Evolutionary conservation across 306 rosid species (phyloP), one percentile per base, ranked within the genome.

Genomic region (Spatholobus suberectus): DNA sequence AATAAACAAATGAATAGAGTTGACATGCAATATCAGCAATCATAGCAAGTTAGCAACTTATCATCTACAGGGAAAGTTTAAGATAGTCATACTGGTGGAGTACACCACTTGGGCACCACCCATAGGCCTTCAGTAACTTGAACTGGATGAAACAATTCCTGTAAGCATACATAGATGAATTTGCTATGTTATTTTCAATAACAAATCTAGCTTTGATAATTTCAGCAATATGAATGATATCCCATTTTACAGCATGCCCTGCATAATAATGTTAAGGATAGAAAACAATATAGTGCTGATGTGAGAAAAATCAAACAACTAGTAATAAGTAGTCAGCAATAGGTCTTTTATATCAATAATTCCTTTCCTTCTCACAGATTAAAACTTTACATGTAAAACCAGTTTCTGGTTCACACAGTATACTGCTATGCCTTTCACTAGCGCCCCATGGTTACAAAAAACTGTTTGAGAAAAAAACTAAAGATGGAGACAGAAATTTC

Each of bases 31-130:
- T 13, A 66, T 68, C 29, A 43, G 41, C 43, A 79, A 84, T 21
- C 32, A 41, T 40, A 27, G 27, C 17, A 87, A 58, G 78, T 70
- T 62, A 62, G 46, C 32, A 37, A 72, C 68, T 51, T 13, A 23
- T 55, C 20, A 74, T 73, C 10, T 20, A 23, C 34, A 37, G 63
- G 67, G 27, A 68, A 80, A 80, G 85, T 47, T 75, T 75, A 80
- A 57, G 82, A 58, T 66, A 58, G 34, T 57, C 94, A 62, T 90
- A 93, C 98, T 35, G 89, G 93, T 46, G 98, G 94, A 67, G 86
- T 85, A 62, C 54, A 93, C 98, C 97, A 93, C 85, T 89, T 70
- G 3, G 97, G 98, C 66, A 93, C 97, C 44, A 93, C 90, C 97
- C 98, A 95, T 70, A 95, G 85, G 75, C 94, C 92, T 85, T 95